Percentiles rank a stretch among this genome's conserved stretches.
Evolutionary conservation across 306 rosid species (phyloP).

Genomic region (Malus fusca): DNA sequence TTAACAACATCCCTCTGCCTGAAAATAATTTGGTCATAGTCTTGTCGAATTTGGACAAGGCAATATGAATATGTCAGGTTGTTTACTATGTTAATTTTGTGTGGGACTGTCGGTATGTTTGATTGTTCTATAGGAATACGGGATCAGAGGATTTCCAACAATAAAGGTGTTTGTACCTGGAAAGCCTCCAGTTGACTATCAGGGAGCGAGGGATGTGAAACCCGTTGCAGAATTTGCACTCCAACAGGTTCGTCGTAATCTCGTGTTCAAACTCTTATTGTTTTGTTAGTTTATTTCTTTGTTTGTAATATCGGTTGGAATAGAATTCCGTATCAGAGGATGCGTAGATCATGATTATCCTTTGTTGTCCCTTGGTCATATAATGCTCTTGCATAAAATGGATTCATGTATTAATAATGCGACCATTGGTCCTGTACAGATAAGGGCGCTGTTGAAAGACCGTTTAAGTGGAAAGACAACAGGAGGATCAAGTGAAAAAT

Average conservation of each 20-base stretch:
- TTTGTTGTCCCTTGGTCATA: neutral
- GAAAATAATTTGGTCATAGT: neutral
- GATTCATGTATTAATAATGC: neutral
- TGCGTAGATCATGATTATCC: neutral
- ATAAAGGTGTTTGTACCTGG: conserved; percentile 90
- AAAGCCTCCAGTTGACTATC: conserved; percentile 79
- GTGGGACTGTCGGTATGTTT: conserved; percentile 8
- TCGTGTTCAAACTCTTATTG: neutral
- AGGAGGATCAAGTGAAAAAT: conserved; percentile 66
- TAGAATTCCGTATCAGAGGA: neutral
- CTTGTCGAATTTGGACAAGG: neutral
- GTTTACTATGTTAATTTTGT: neutral
- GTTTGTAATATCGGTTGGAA: conserved; percentile 1
- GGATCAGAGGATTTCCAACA: conserved; percentile 87
- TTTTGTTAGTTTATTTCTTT: neutral
- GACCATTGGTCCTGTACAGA: conserved; percentile 36
- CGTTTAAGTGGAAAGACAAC: conserved; percentile 80
- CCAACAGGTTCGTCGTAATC: conserved; percentile 56
- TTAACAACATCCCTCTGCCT: neutral
- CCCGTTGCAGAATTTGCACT: conserved; percentile 85
- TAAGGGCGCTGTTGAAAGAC: conserved; percentile 76
- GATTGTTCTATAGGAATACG: conserved; percentile 61
- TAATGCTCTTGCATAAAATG: neutral
- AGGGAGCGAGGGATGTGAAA: conserved; percentile 92
- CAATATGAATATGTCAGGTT: neutral